A percentile compares a stretch with the other conserved stretches of the same genome.
phyloP scores from a whole-genome alignment of 805 yeast species.

The Candida verbasci region DNA sequence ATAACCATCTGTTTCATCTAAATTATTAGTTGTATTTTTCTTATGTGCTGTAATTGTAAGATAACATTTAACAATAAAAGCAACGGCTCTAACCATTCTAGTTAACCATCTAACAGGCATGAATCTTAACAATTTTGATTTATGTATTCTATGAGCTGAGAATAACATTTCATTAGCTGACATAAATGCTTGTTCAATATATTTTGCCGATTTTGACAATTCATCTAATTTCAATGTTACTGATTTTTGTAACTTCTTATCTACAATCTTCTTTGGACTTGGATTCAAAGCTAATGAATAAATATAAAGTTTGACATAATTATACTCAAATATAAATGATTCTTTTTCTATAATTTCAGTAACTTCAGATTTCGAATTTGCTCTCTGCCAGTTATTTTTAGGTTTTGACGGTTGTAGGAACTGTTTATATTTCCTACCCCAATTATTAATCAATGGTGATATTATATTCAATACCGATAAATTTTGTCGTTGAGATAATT shows the following conservation, averaged over 20 bases:
- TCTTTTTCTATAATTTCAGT: constrained; percentile 55
- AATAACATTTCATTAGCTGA: constrained; percentile 79
- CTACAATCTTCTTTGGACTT: constrained; percentile 18
- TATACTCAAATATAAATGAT: constrained; percentile 73
- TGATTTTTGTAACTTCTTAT: constrained; percentile 16
- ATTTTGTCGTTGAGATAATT: constrained; percentile 56
- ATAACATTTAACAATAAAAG: constrained; percentile 84
- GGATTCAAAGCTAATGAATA: constrained; percentile 74
- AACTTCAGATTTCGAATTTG: constrained; percentile 37
- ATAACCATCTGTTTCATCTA: constrained; percentile 14
- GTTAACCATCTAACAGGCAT: constrained; percentile 95
- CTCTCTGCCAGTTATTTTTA: constrained; percentile 32
- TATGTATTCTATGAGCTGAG: constrained; percentile 67
- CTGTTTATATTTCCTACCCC: constrained; percentile 64
- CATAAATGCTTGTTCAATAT: constrained; percentile 73
- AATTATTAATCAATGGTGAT: constrained; percentile 71
- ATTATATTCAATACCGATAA: constrained; percentile 67
- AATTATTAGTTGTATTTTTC: constrained; percentile 17
- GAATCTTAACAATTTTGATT: constrained; percentile 56
- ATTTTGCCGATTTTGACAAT: constrained; percentile 66
- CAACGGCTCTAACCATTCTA: constrained; percentile 80
- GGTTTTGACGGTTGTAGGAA: constrained; percentile 54
- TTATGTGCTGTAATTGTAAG: constrained; percentile 54
- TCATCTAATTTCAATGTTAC: constrained; percentile 63
- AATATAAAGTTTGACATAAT: constrained; percentile 78